Percentiles rank a stretch among this genome's conserved stretches.
Conservation (phyloP, 2,329 filamentous ascomycete genomes). For the Aspergillus persii region DNA sequence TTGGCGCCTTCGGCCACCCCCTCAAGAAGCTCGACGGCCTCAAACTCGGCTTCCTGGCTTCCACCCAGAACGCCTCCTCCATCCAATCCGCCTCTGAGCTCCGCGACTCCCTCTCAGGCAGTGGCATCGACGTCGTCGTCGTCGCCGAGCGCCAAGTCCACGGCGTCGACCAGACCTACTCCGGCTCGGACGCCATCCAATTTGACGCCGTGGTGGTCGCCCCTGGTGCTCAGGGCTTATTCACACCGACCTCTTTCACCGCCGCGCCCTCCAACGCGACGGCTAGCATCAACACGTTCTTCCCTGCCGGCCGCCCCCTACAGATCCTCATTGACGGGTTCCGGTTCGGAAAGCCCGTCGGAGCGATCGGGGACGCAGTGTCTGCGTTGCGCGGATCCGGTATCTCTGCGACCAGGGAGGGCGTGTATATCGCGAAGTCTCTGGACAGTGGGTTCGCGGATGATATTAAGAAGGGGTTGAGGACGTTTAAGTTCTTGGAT, state of each 20-base stretch:
- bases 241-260: constrained; percentile 35
- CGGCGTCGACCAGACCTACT: constrained; percentile 64
- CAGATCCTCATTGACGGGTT: constrained; percentile 64
- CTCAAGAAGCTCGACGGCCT: constrained; percentile 62
- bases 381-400: constrained; percentile 43
- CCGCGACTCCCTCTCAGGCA: constrained; percentile 38
- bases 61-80: constrained; percentile 42
- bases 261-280: constrained; percentile 26
- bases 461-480: constrained; percentile 58
- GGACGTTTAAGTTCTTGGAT: constrained; percentile 64
- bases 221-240: constrained; percentile 54
- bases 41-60: constrained; percentile 62
- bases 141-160: constrained; percentile 58
- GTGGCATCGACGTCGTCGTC: constrained; percentile 57
- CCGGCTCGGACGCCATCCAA: constrained; percentile 55
- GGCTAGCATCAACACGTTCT: constrained; percentile 55
- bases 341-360: constrained; percentile 69
- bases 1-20: constrained; percentile 59
- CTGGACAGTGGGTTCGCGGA: constrained; percentile 43
- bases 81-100: constrained; percentile 52
- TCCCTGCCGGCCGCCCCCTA: constrained; percentile 60
- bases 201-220: constrained; percentile 56
- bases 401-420: constrained; percentile 38
- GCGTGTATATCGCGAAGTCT: constrained; percentile 33
- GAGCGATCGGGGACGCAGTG: constrained; percentile 52